Conservation (phyloP, 169 alveolate species). For the Plasmodium berghei region DNA sequence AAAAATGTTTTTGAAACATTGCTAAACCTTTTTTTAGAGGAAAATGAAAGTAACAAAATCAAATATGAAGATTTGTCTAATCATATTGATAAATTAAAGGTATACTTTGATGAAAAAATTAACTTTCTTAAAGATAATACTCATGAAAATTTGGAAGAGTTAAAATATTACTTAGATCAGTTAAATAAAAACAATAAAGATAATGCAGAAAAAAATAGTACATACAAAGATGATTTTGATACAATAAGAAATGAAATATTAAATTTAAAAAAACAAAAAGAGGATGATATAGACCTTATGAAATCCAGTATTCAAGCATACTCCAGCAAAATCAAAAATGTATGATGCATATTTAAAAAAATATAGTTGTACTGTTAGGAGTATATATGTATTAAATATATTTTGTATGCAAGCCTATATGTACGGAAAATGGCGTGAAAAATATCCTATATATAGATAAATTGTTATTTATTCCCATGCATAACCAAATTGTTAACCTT, state of each 20-base stretch:
- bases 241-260: slow-evolving; percentile 29
- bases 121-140: slow-evolving; percentile 69
- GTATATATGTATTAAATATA: background rate
- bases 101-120: slow-evolving; percentile 74
- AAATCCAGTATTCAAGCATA: slow-evolving; percentile 63
- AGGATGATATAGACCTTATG: slow-evolving; percentile 53
- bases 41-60: slow-evolving; percentile 38
- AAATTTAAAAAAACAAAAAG: slow-evolving; percentile 62
- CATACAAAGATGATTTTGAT: slow-evolving; percentile 33
- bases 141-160: slow-evolving; percentile 66
- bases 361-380: background rate
- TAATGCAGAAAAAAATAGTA: slow-evolving; percentile 23
- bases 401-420: background rate
- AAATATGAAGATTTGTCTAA: slow-evolving; percentile 56
- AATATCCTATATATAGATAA: background rate
- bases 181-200: slow-evolving; percentile 59
- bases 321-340: slow-evolving; percentile 53
- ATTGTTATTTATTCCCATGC: background rate
- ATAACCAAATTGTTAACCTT: too few relatives aligned
- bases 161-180: slow-evolving; percentile 69
- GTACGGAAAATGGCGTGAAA: background rate
- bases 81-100: slow-evolving; percentile 61
- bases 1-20: slow-evolving; percentile 62
- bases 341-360: slow-evolving; percentile 3
- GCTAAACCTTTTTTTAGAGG: slow-evolving; percentile 62